These are phyloP conservation scores for Coniochaeta sp. DNA, from an alignment of 2,329 filamentous ascomycete species.

Conservation along the genomic window DNA sequence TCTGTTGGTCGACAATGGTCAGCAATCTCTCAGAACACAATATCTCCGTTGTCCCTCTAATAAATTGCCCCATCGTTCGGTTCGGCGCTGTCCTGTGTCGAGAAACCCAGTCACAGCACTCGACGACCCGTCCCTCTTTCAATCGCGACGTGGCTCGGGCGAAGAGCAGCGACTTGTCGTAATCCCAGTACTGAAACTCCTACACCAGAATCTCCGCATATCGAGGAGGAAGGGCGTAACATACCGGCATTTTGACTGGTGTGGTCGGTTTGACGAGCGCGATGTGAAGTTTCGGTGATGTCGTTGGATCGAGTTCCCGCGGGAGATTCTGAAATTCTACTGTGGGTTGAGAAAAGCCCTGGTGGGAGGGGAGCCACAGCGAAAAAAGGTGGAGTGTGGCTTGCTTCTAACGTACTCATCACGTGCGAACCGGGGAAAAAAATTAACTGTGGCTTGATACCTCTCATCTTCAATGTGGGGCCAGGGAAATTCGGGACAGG, in stretches of 20 bases:
- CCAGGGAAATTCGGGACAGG: not conserved
- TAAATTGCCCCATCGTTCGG: not conserved
- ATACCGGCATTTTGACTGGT: slow-evolving; percentile 35
- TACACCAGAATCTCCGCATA: not conserved
- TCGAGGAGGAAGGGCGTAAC: slow-evolving; percentile 9
- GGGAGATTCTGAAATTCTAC: slow-evolving; percentile 1
- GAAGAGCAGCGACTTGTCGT: not conserved
- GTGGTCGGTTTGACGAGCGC: slow-evolving; percentile 10
- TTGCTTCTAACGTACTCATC: not conserved
- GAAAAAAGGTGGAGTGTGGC: not conserved
- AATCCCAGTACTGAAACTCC: not conserved
- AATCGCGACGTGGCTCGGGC: not conserved
- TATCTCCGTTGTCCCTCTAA: not conserved
- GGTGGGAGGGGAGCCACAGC: slow-evolving; percentile 1
- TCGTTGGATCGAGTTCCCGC: not conserved
- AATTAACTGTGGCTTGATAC: not conserved
- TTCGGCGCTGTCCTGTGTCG: not conserved
- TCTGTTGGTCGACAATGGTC: slow-evolving; percentile 47
- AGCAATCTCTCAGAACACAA: not conserved
- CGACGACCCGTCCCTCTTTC: not conserved
- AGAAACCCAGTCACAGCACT: not conserved
- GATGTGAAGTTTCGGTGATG: slow-evolving; percentile 1
- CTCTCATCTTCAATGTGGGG: not conserved
- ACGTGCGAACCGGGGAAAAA: not conserved
- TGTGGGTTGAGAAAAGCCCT: slow-evolving; percentile 3